phyloP scores from a whole-genome alignment of 1,284 basidiomycete species.

The Trichosporon asahii region DNA sequence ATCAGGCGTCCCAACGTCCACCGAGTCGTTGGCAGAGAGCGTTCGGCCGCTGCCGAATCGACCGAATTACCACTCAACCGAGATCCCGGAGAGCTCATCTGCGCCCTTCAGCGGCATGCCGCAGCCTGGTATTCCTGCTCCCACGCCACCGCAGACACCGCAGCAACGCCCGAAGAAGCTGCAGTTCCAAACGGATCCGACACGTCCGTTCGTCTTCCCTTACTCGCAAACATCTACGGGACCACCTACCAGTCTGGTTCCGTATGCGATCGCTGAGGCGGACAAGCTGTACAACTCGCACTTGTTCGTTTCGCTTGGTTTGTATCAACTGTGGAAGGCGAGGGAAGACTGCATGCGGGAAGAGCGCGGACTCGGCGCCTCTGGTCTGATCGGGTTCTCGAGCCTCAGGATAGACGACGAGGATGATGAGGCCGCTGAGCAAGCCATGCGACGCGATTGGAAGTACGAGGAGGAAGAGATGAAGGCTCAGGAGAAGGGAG shows the following conservation, averaged over 20 bases:
- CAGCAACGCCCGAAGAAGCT: conserved; percentile 89
- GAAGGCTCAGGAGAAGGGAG: conserved; percentile 52
- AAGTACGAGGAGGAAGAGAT: conserved; percentile 62
- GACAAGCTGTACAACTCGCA: conserved; percentile 84
- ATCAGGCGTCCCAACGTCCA: conserved; percentile 40
- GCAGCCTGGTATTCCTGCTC: conserved; percentile 76
- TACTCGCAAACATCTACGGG: conserved; percentile 63
- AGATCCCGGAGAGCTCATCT: conserved; percentile 33
- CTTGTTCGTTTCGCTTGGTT: conserved; percentile 81
- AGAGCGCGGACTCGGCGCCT: conserved; percentile 74
- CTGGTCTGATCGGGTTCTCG: conserved; percentile 60
- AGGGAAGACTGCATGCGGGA: conserved; percentile 90
- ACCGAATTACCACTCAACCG: conserved; percentile 71
- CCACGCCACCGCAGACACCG: conserved; percentile 75
- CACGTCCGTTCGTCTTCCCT: conserved; percentile 89
- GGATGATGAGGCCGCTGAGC: conserved; percentile 50
- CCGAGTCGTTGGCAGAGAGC: conserved; percentile 74
- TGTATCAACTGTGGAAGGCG: conserved; percentile 92
- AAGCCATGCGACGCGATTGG: conserved; percentile 61
- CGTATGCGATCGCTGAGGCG: conserved; percentile 93
- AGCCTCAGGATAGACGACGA: conserved; percentile 31
- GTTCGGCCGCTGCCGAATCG: conserved; percentile 89
- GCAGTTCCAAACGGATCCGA: conserved; percentile 97
- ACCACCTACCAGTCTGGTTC: conserved; percentile 60
- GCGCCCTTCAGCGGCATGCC: conserved; percentile 26